Evolutionary conservation across 2,329 filamentous ascomycete species (phyloP), one percentile per base, ranked within the genome.

Genomic region (Fusarium clavum): DNA sequence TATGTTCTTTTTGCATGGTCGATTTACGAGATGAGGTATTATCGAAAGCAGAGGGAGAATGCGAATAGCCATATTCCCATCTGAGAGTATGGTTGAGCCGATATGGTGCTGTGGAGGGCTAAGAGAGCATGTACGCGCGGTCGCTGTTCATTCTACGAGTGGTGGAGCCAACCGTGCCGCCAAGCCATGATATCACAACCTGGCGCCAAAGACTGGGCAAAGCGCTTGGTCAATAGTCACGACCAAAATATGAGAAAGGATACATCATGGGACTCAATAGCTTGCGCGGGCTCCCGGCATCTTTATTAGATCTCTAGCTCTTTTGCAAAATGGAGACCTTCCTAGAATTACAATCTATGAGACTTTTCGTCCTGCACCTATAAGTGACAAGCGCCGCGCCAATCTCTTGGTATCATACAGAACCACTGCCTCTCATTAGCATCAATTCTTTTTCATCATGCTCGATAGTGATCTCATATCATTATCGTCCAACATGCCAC

Each of bases 1-100:
- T 75, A 63, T 61, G 41, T 64, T 34, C 46, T 73, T 3, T 75
- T 74, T 43, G 60, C 46, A 7, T 75, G 64, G 71, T 48, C 67
- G 13, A 14, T 61, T 18, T 64, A 71, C 5, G 66, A 75, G 55
- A 56, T 71, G 32, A 32, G 18, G 4, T 38, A 53, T 14, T 54
- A 66, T 49, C 62, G 55, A 41, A 58, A 57, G 18, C 51, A 59
- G 24, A 60, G 55, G 14, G 65, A 62, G 45, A 49, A 53, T 24
- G 52, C 49, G 20, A 56, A 55, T 29, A 67, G 38, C 14, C 64
- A 74, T 11, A 74, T 74, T 27, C 70, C 70, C 46, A 71, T 75
- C 18, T 73, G 22, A 73, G 44, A 2, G 9, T 3, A 27, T 20
- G 18, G 18, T 8, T 29, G 44, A 13, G 25, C 18, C 25, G 11